Percentiles rank a stretch among this genome's conserved stretches.
Conservation (phyloP, 768 basidiomycete species). For the Stropharia rugosoannulata region DNA sequence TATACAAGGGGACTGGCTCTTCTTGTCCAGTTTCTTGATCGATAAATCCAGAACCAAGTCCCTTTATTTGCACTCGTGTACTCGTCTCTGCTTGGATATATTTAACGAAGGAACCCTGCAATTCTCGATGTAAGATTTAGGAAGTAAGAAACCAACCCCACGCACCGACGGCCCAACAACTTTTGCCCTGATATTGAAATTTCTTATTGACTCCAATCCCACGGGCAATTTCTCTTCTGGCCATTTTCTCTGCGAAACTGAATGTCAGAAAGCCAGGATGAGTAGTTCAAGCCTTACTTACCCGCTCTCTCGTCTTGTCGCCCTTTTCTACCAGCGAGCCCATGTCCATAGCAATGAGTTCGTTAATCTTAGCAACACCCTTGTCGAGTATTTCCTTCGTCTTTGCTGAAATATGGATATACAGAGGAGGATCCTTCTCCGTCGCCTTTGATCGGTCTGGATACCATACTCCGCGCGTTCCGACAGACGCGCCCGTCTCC, state of each 20-base stretch:
- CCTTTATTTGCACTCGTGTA: constrained; percentile 97
- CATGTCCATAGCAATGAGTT: constrained; percentile 71
- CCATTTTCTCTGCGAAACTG: constrained; percentile 78
- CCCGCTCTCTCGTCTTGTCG: constrained; percentile 65
- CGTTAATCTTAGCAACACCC: constrained; percentile 72
- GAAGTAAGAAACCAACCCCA: background rate
- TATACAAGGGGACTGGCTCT: constrained; percentile 87
- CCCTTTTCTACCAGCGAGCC: constrained; percentile 81
- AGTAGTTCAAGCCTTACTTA: constrained; percentile 23
- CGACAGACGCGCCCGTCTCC: constrained; percentile 89
- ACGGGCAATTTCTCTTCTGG: constrained; percentile 95
- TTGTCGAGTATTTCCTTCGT: constrained; percentile 62
- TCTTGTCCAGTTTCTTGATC: constrained; percentile 79
- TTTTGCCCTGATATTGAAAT: constrained; percentile 97
- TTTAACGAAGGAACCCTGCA: constrained; percentile 93
- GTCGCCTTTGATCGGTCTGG: constrained; percentile 90
- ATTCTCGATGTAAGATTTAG: background rate
- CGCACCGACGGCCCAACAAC: constrained; percentile 91
- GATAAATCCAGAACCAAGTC: constrained; percentile 90
- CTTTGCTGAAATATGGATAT: constrained; percentile 87
- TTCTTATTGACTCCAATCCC: constrained; percentile 85
- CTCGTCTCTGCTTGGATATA: constrained; percentile 97
- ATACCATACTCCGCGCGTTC: constrained; percentile 95
- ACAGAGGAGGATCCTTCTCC: constrained; percentile 90
- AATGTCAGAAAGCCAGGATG: background rate